Base-by-base conservation (phyloP, 257 asterid genomes). In the Thymus quinquecostatus region DNA sequence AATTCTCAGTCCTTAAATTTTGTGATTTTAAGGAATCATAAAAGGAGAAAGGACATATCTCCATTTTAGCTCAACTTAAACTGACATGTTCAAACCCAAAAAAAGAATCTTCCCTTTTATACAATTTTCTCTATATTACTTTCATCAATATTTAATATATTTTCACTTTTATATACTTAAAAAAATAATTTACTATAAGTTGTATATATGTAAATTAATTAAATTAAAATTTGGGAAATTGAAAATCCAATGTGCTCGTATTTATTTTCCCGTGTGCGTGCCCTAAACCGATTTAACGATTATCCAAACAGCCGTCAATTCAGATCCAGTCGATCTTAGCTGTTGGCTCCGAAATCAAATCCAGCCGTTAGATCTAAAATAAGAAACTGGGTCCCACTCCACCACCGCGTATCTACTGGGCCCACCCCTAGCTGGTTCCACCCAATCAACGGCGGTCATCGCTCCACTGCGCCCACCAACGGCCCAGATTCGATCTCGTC, bases 381-480 rank as follows among this genome's bases (percentile, higher is more conserved):
- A 13, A 21, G 21, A 10, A 8, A 1, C 49, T 4, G 88, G 82
- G 84, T 27, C 84, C 91, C 84, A 75, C 66, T 5, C 4, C 9
- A 50, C 77, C 73, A 65, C 86, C 91, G 85, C 89, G 88, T 81
- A 77, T 73, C 79, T 43, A 13, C 60, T 36, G 80, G 81, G 44
- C 89, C 85, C 83, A 80, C 83, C 28, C 0, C 10, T 38, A 32
- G 48, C 45, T 58, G 63, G 63, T 78, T 40, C 50, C 4, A 43
- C 10, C 43, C 10, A 13, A 81, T 84, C 92, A 21, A 85, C 87
- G 96, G 85, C 53, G 47, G 2, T 0, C 10, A 56, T 50, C 11
- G 53, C 56, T 5, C 47, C 71, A 28, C 54, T 0, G 0, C 56
- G 33, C 14, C 55, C 5, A 70, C 74, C 75, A 2, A 85, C 84